phyloP scores from a whole-genome alignment of 306 rosid species.

The Fragaria iinumae region DNA sequence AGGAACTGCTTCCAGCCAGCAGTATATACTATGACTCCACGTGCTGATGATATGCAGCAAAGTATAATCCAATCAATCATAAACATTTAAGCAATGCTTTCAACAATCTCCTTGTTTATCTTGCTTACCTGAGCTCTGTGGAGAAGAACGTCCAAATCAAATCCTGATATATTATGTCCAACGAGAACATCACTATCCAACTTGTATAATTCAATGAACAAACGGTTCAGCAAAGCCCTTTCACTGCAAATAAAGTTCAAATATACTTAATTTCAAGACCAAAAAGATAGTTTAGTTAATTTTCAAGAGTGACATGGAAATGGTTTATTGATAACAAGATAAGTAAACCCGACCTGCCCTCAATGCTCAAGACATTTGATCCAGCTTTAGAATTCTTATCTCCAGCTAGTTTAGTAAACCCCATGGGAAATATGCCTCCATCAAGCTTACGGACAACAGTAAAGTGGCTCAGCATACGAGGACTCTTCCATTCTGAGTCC shows the following conservation, averaged over 20 bases:
- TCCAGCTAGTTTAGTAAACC: slow-evolving; percentile 65
- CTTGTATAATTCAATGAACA: slow-evolving; percentile 78
- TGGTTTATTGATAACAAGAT: slow-evolving; percentile 1
- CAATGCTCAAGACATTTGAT: slow-evolving; percentile 63
- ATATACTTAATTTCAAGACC: slow-evolving; percentile 29
- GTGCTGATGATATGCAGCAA: not conserved
- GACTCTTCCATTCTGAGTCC: slow-evolving; percentile 87
- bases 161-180: slow-evolving; percentile 96
- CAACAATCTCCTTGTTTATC: slow-evolving; percentile 4
- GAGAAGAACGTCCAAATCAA: slow-evolving; percentile 91
- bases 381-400: slow-evolving; percentile 76
- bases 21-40: not conserved
- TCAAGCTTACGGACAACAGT: slow-evolving; percentile 91
- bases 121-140: slow-evolving; percentile 76
- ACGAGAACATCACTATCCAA: slow-evolving; percentile 89
- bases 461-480: slow-evolving; percentile 83
- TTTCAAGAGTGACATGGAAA: slow-evolving; percentile 9
- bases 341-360: slow-evolving; percentile 63
- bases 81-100: slow-evolving; percentile 4
- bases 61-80: not conserved
- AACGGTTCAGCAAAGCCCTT: slow-evolving; percentile 78
- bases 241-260: slow-evolving; percentile 61
- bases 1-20: slow-evolving; percentile 8
- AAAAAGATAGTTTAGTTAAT: slow-evolving; percentile 16
- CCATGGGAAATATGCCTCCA: slow-evolving; percentile 83